Evolutionary conservation across 2,329 filamentous ascomycete genomes (phyloP).

Genomic region (Aspergillaceae sp.): DNA sequence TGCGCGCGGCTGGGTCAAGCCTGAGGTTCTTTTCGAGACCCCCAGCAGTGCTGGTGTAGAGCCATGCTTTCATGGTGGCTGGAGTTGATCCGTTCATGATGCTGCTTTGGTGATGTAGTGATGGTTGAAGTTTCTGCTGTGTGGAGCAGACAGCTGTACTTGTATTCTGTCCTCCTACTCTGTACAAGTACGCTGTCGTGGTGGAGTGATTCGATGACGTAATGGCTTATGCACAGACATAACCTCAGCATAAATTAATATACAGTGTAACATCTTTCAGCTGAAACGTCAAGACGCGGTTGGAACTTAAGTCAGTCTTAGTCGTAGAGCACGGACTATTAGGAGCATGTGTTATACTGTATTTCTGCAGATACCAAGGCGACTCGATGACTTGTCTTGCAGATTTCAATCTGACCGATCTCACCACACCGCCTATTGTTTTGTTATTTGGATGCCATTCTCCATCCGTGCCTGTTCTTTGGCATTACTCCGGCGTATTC

Average conservation of each 20-base stretch:
- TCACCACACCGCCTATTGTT: not conserved
- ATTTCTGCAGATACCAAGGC: not conserved
- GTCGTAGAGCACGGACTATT: too few relatives aligned
- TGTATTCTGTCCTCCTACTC: too few relatives aligned
- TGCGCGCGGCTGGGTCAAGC: conserved; percentile 35
- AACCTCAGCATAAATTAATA: too few relatives aligned
- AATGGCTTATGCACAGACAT: too few relatives aligned
- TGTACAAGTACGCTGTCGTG: too few relatives aligned
- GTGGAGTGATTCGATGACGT: too few relatives aligned
- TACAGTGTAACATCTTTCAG: too few relatives aligned
- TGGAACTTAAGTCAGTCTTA: too few relatives aligned
- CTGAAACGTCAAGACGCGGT: too few relatives aligned
- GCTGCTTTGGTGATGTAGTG: not conserved
- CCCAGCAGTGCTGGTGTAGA: conserved; percentile 40
- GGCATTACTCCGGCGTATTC: too few relatives aligned
- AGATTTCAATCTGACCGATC: not conserved
- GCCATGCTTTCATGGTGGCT: conserved; percentile 50
- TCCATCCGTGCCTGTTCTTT: not conserved
- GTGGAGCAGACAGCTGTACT: not conserved
- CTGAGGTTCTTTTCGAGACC: conserved; percentile 48
- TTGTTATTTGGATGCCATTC: not conserved
- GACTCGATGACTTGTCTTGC: not conserved
- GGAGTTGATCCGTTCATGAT: conserved; percentile 6
- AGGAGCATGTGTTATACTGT: not conserved
- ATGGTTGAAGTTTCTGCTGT: not conserved